Percentiles rank a stretch among this genome's conserved stretches.
phyloP scores from a whole-genome alignment of 2,329 filamentous ascomycete species.

The Aureobasidium leucospermi region DNA sequence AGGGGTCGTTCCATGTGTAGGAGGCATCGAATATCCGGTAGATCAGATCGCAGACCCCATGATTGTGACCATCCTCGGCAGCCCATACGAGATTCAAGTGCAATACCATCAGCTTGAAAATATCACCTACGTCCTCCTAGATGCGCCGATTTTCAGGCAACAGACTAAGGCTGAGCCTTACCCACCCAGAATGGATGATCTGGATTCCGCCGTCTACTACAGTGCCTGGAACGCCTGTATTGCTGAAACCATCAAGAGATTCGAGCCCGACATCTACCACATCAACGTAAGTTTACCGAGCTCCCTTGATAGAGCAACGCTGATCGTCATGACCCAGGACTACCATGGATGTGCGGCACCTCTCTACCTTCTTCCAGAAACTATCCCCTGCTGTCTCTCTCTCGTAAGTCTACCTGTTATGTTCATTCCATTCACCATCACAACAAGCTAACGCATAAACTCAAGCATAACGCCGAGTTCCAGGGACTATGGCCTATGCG shows the following conservation, averaged over 20 bases:
- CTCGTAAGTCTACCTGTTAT: conserved; percentile 28
- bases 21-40: conserved; percentile 55
- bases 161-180: conserved; percentile 58
- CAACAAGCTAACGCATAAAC: no score
- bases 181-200: conserved; percentile 61
- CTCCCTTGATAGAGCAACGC: background rate
- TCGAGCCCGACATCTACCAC: conserved; percentile 57
- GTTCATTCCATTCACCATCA: no score
- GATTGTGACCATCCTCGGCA: conserved; percentile 53
- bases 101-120: conserved; percentile 58
- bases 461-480: conserved; percentile 57
- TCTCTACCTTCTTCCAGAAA: conserved; percentile 56
- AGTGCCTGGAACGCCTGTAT: conserved; percentile 66
- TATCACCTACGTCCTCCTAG: conserved; percentile 61
- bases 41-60: conserved; percentile 55
- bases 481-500: conserved; percentile 63
- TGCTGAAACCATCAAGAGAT: conserved; percentile 54
- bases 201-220: conserved; percentile 61
- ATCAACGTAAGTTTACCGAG: conserved; percentile 41
- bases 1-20: conserved; percentile 44
- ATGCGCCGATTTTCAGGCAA: conserved; percentile 59
- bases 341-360: conserved; percentile 58
- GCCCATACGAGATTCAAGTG: conserved; percentile 53
- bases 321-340: conserved; percentile 23
- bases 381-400: conserved; percentile 54